Conservation (phyloP, 2,329 filamentous ascomycete species). For the Diaporthe helianthi region DNA sequence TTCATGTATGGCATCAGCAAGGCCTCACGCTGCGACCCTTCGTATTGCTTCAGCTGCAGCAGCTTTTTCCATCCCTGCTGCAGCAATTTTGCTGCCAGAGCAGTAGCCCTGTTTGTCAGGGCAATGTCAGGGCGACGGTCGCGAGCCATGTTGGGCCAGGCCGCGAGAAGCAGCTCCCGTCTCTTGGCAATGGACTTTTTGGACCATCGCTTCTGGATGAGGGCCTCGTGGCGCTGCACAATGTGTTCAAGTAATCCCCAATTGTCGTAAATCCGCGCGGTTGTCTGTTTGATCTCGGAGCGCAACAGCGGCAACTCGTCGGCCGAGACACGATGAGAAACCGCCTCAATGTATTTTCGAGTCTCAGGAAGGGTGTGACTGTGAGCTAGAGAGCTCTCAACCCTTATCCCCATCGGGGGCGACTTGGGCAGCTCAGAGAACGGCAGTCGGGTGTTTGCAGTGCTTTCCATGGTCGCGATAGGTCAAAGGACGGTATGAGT, state of each 20-base stretch:
- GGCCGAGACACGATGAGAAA: background rate
- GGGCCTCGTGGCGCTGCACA: background rate
- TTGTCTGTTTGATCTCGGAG: background rate
- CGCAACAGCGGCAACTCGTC: background rate
- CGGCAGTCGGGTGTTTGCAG: no score
- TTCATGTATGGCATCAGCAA: background rate
- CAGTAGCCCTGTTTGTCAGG: background rate
- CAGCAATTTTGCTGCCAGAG: no score
- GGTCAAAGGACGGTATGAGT: no score
- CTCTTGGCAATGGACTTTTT: background rate
- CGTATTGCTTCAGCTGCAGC: background rate
- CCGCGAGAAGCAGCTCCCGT: background rate
- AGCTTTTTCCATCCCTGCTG: background rate
- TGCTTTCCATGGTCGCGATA: no score
- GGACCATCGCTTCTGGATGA: background rate
- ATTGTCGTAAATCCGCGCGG: background rate
- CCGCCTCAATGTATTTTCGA: no score
- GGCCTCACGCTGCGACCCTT: background rate
- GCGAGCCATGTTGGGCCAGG: background rate
- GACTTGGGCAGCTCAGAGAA: no score
- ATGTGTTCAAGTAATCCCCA: background rate
- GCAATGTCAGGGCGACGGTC: background rate
- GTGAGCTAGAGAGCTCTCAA: no score
- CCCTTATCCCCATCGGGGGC: no score
- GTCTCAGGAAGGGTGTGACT: no score